These are phyloP conservation scores for Chrysanthemum makinoi DNA, from an alignment of 129 eudicot species.

Conservation along the genomic window DNA sequence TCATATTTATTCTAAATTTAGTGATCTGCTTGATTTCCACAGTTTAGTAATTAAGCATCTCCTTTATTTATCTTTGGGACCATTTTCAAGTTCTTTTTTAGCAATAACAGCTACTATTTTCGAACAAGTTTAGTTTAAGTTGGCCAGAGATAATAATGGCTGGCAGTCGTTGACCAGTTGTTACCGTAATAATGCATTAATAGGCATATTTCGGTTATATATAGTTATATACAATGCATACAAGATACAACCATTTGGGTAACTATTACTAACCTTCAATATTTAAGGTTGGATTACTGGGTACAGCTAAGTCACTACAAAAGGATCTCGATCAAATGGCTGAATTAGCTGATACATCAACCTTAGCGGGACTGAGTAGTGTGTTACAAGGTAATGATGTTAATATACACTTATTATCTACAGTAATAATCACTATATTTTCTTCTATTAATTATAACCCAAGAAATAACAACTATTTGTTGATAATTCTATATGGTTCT, in stretches of 20 bases:
- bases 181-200: no score
- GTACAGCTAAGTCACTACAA: constrained; percentile 82
- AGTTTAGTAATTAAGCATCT: no score
- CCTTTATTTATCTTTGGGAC: no score
- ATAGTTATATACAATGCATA: background rate
- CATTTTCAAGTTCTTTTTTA: no score
- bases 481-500: background rate
- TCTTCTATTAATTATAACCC: background rate
- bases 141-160: no score
- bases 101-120: no score
- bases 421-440: background rate
- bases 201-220: no score
- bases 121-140: background rate
- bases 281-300: constrained; percentile 83
- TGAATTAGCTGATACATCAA: constrained; percentile 86
- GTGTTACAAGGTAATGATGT: constrained; percentile 72
- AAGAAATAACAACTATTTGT: background rate
- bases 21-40: no score
- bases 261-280: background rate
- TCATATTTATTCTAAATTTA: background rate
- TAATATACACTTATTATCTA: constrained; percentile 1
- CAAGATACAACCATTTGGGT: background rate
- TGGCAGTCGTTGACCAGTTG: no score
- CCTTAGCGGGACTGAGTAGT: constrained; percentile 68
- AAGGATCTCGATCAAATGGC: constrained; percentile 88